Evolutionary conservation across 768 basidiomycete genomes (phyloP), one percentile per base, ranked within the genome.

Genomic region (Psilocybe azurescens): DNA sequence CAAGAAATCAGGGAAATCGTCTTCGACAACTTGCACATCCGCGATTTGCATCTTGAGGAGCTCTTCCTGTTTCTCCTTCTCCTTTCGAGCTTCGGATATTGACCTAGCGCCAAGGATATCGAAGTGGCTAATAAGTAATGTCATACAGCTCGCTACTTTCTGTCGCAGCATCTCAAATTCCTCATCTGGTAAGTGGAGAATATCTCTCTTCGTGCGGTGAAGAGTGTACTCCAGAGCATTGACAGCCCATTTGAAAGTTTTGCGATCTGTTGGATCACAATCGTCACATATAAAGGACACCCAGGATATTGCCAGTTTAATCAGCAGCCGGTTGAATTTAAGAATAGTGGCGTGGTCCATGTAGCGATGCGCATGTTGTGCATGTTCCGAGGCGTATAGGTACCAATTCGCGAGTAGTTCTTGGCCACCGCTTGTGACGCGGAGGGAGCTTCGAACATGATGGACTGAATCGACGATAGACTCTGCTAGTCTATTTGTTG

Each of bases 201-300:
- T 98, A 73, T 91, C 93, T 58, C 93, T 88, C 65, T 89, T 86
- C 13, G 95, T 98, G 58, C 96, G 89, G 62, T 89, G 85, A 61
- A 94, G 86, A 1, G 95, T 89, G 71, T 95, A 98, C 71, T 97
- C 95, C 32, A 99, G 86, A 2, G 97, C 96, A 60, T 90, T 93
- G 56, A 99, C 95, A 7, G 97, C 96, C 96, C 96, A 99, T 72
- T 93, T 91, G 83, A 99, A 99, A 0, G 95, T 99, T 74, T 90
- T 92, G 60, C 94, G 86, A 74, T 99, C 96, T 36, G 93, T 91
- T 7, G 96, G 95, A 68, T 97, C 93, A 77, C 97, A 99, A 69
- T 96, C 94, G 71, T 98, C 95, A 77, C 95, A 97, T 65, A 99
- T 97, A 81, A 99, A 99, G 48, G 95, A 90, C 36, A 99, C 94